Percentiles rank a stretch among this genome's conserved stretches.
Conservation (phyloP, 352 stramenopile species). For the Globisporangium cystogenes region DNA sequence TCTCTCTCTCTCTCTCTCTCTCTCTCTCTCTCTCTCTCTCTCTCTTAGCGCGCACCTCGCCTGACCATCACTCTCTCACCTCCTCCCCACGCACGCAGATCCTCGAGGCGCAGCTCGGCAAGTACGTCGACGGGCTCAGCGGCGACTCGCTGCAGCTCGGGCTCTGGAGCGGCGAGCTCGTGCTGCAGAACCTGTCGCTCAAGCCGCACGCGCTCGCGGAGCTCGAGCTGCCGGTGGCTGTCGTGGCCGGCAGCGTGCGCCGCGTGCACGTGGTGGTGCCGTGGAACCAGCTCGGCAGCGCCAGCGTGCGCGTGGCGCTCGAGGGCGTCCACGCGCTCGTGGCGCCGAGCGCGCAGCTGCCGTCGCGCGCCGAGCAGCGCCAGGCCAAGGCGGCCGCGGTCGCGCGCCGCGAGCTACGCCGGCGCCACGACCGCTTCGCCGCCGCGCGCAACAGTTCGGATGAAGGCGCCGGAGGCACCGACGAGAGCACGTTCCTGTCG, state of each 20-base stretch:
- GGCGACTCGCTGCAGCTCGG: constrained; percentile 79
- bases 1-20: neutral
- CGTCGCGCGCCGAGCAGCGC: constrained; percentile 39
- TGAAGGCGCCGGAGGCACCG: too few species aligned
- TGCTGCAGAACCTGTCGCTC: constrained; percentile 61
- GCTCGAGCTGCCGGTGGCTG: constrained; percentile 61
- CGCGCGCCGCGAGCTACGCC: constrained; percentile 61
- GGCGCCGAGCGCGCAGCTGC: constrained; percentile 49
- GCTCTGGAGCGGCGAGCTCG: constrained; percentile 79
- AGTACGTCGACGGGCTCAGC: constrained; percentile 75
- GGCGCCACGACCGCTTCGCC: constrained; percentile 64
- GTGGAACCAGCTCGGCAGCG: constrained; percentile 80
- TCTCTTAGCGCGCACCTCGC: too few species aligned
- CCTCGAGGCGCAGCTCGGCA: constrained; percentile 73
- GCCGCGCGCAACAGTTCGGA: constrained; percentile 34
- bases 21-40: too few species aligned
- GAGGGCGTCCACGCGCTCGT: constrained; percentile 72
- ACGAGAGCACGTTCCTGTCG: constrained; percentile 79
- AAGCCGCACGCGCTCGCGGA: constrained; percentile 78
- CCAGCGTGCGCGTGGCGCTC: constrained; percentile 70
- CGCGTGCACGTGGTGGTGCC: constrained; percentile 76
- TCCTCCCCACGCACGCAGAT: constrained; percentile 31
- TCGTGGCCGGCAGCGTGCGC: constrained; percentile 49
- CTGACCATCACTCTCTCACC: neutral
- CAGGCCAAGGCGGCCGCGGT: constrained; percentile 56